Base-by-base conservation (phyloP, 306 rosid species). In the Glycine tomentella region DNA sequence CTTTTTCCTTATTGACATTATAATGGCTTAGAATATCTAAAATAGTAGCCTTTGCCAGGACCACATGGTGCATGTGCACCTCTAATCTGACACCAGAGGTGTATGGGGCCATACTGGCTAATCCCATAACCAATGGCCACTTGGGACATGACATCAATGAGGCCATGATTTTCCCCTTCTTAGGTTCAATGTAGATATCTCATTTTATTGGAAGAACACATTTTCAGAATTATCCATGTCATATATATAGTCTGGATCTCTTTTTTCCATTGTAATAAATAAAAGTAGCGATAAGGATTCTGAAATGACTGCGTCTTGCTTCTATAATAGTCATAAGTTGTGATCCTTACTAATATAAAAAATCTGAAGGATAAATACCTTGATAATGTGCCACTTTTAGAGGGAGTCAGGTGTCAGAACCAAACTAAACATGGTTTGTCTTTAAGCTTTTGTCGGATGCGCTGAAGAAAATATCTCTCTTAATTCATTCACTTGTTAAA, bases 51-150 rank as follows among this genome's bases (percentile, higher is more conserved):
- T 49, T 57, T 56, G 12, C 7, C 46, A 77, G 87, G 80, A 83
- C 79, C 81, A 83, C 87, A 80, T 76, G 83, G 76, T 52, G 65
- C 89, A 83, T 87, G 85, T 86, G 87, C 75, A 7, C 50, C 17
- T 80, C 40, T 52, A 59, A 51, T 69, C 82, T 84, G 78, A 79
- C 87, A 84, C 78, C 46, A 50, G 17, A 69, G 72, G 64, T 25
- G 81, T 68, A 51, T 82, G 77, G 80, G 83, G 69, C 81, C 87
- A 84, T 15, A 16, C 31, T 25, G 31, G 31, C 31, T 25, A 25
- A 25, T 25, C 31, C 31, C 31, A 25, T 25, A 25, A 25, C 31
- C 31, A 25, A 2, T 25, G 31, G 31, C 31, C 31, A 15, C 31
- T 25, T 25, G 31, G 31, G 31, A 25, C 31, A 25, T 25, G 31